These are phyloP conservation scores for Ophiostoma piceae DNA, from an alignment of 2,329 filamentous ascomycete genomes.

Conservation along the genomic window DNA sequence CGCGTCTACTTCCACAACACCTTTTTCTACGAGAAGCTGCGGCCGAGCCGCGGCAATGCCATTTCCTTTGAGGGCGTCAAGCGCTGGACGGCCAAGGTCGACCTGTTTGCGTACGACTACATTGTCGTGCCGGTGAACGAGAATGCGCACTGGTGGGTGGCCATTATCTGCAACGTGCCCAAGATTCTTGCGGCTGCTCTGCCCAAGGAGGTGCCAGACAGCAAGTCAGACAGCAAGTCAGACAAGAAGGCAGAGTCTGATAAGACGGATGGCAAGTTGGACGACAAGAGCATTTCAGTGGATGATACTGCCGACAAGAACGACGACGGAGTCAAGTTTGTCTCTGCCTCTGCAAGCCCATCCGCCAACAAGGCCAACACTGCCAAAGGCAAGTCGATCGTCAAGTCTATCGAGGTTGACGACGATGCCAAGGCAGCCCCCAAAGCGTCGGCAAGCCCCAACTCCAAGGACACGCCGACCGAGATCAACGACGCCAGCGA, in stretches of 20 bases:
- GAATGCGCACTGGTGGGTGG: constrained; percentile 83
- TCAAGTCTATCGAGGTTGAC: constrained; percentile 16
- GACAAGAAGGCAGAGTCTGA: background rate
- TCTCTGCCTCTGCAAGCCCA: constrained; percentile 4
- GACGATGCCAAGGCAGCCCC: background rate
- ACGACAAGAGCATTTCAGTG: background rate
- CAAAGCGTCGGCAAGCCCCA: background rate
- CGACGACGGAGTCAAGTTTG: background rate
- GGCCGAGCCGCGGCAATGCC: constrained; percentile 48
- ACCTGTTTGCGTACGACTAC: constrained; percentile 81
- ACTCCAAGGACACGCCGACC: background rate
- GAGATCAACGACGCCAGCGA: constrained; percentile 10
- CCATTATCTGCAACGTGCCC: constrained; percentile 85
- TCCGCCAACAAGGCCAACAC: background rate
- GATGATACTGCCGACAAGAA: background rate
- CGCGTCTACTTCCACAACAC: constrained; percentile 87
- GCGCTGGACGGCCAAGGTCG: constrained; percentile 79
- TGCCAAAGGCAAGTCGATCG: background rate
- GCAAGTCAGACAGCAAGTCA: background rate
- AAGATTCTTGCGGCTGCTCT: constrained; percentile 45
- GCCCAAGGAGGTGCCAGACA: constrained; percentile 12
- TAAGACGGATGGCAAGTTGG: background rate
- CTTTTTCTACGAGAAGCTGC: constrained; percentile 80
- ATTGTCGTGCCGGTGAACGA: constrained; percentile 91
- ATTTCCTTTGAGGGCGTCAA: constrained; percentile 84